These are phyloP conservation scores for Catharanthus roseus DNA, from an alignment of 257 asterid species.

Conservation along the genomic window DNA sequence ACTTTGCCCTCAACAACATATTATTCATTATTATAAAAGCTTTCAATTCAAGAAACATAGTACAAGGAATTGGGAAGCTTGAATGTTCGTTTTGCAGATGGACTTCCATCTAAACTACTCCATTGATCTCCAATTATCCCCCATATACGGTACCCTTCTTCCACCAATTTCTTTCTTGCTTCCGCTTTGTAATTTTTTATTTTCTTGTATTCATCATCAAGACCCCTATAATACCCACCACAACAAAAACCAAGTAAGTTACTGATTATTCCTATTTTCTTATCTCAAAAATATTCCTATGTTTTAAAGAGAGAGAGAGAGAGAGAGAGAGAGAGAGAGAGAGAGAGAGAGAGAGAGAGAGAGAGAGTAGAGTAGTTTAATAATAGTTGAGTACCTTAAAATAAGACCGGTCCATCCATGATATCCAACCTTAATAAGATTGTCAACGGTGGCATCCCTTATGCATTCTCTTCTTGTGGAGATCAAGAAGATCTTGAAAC, in stretches of 20 bases:
- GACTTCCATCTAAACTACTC: slow-evolving; percentile 47
- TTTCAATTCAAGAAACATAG: slow-evolving; percentile 41
- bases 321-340: too few species aligned
- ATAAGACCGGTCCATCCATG: slow-evolving; percentile 40
- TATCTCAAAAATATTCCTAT: too few species aligned
- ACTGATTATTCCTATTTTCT: too few species aligned
- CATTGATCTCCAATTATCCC: slow-evolving; percentile 49
- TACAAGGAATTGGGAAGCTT: slow-evolving; percentile 52
- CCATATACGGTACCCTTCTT: slow-evolving; percentile 39
- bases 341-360: too few species aligned
- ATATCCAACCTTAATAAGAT: slow-evolving; percentile 41
- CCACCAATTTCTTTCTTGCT: slow-evolving; percentile 38
- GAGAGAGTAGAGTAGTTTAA: too few species aligned
- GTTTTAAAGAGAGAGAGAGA: too few species aligned
- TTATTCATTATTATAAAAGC: too few species aligned
- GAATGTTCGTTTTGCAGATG: slow-evolving; percentile 38
- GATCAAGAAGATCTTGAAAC: slow-evolving; percentile 38
- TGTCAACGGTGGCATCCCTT: slow-evolving; percentile 48
- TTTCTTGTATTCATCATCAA: slow-evolving; percentile 24
- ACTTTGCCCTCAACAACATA: too few species aligned
- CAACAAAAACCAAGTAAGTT: too few species aligned
- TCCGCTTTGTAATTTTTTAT: slow-evolving; percentile 36
- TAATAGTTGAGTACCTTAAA: slow-evolving; percentile 24
- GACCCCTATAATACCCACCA: slow-evolving; percentile 21
- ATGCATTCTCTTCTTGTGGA: slow-evolving; percentile 40